Conservation (phyloP, 2,329 filamentous ascomycete genomes). For the Dactylellina leptospora region DNA sequence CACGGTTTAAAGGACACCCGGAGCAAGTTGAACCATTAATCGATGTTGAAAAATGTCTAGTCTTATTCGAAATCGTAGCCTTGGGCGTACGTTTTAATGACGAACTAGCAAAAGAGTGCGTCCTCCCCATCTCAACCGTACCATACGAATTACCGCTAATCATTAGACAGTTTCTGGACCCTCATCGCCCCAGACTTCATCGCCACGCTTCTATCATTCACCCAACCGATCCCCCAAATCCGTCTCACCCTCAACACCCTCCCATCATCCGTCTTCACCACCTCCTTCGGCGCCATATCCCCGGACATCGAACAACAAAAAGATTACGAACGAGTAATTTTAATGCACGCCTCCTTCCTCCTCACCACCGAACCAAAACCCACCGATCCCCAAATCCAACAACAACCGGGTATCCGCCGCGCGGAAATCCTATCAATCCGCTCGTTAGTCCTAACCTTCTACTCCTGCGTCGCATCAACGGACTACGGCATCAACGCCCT, state of each 20-base stretch:
- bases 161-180: slow-evolving; percentile 32
- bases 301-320: slow-evolving; percentile 30
- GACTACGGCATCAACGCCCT: slow-evolving; percentile 33
- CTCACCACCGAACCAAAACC: slow-evolving; percentile 46
- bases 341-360: slow-evolving; percentile 50
- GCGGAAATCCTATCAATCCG: slow-evolving; percentile 38
- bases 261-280: slow-evolving; percentile 34
- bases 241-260: slow-evolving; percentile 36
- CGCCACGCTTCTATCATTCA: slow-evolving; percentile 43
- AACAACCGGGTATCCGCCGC: slow-evolving; percentile 26
- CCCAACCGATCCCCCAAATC: slow-evolving; percentile 44
- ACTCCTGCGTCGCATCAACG: slow-evolving; percentile 42
- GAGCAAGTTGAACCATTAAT: slow-evolving; percentile 32
- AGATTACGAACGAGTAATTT: slow-evolving; percentile 35
- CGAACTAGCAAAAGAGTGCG: slow-evolving; percentile 33
- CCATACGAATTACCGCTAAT: slow-evolving; percentile 4
- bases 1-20: slow-evolving; percentile 40
- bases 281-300: slow-evolving; percentile 40
- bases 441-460: slow-evolving; percentile 33
- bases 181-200: slow-evolving; percentile 40
- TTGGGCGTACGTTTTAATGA: slow-evolving; percentile 32
- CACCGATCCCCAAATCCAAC: neutral
- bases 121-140: neutral
- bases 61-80: slow-evolving; percentile 35
- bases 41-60: slow-evolving; percentile 43